phyloP scores from a whole-genome alignment of 805 yeast species.

The Nakazawaea holstii region DNA sequence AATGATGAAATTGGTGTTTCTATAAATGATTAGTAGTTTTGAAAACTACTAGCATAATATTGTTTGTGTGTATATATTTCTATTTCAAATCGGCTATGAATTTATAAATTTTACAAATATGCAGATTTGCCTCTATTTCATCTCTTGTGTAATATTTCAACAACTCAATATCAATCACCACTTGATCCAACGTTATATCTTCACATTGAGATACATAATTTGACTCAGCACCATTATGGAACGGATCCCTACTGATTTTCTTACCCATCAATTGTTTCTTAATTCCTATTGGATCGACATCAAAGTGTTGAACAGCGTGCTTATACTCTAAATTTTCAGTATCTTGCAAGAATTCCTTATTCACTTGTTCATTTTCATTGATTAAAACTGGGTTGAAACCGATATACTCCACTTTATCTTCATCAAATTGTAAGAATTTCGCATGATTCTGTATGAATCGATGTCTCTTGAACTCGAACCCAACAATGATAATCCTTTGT shows the following conservation, averaged over 20 bases:
- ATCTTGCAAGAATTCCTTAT: constrained; percentile 37
- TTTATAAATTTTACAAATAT: constrained; percentile 4
- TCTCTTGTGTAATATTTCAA: constrained; percentile 1
- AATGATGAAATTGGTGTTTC: constrained; percentile 8
- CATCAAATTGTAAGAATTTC: constrained; percentile 40
- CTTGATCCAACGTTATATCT: background rate
- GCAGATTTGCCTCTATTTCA: constrained; percentile 1
- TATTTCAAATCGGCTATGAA: background rate
- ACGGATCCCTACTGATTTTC: constrained; percentile 54
- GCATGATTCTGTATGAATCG: constrained; percentile 57
- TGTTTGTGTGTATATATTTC: background rate
- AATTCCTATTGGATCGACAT: constrained; percentile 54
- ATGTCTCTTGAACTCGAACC: constrained; percentile 66
- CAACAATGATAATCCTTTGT: constrained; percentile 46
- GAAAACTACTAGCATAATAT: no score
- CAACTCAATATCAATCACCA: background rate
- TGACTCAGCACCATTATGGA: constrained; percentile 18
- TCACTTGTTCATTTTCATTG: constrained; percentile 17
- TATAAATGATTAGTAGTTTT: constrained; percentile 9
- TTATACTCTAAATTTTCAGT: constrained; percentile 42
- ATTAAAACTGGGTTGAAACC: constrained; percentile 47
- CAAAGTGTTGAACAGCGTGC: constrained; percentile 50
- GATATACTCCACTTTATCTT: constrained; percentile 34
- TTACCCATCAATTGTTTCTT: constrained; percentile 38
- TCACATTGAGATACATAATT: background rate